A percentile compares a stretch with the other conserved stretches of the same genome.
Evolutionary conservation across 2,329 filamentous ascomycete species (phyloP).

Genomic region (Paraconiothyrium brasiliense): DNA sequence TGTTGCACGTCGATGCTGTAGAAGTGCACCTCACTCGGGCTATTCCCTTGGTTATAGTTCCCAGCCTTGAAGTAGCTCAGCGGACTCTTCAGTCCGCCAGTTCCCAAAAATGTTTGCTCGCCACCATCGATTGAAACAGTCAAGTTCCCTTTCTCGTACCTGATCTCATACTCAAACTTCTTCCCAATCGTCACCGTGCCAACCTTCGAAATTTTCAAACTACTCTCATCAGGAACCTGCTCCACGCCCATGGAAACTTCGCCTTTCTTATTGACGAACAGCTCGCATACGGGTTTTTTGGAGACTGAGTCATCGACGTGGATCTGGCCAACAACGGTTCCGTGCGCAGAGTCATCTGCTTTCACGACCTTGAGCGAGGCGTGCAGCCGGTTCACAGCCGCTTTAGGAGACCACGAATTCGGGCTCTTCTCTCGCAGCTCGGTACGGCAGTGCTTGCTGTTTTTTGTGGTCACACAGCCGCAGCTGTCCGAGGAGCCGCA

Average conservation of each 20-base stretch:
- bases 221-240: constrained; percentile 44
- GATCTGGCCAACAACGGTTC: constrained; percentile 54
- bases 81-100: constrained; percentile 26
- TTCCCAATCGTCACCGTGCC: constrained; percentile 45
- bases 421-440: constrained; percentile 52
- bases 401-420: constrained; percentile 46
- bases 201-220: constrained; percentile 41
- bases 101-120: constrained; percentile 24
- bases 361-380: constrained; percentile 40
- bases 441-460: constrained; percentile 55
- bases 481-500: constrained; percentile 45
- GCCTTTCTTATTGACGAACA: constrained; percentile 51
- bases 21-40: constrained; percentile 30
- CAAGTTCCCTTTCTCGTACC: constrained; percentile 48
- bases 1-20: constrained; percentile 26
- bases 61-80: constrained; percentile 37
- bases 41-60: constrained; percentile 36
- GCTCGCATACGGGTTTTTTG: constrained; percentile 53
- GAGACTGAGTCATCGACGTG: constrained; percentile 50
- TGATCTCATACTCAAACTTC: constrained; percentile 51
- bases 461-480: constrained; percentile 51
- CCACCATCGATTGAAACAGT: constrained; percentile 27
- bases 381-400: constrained; percentile 45
- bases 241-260: constrained; percentile 53
- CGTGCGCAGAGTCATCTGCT: constrained; percentile 47